These are phyloP conservation scores for Naematelia encephala DNA, from an alignment of 768 basidiomycete species.

Conservation along the genomic window DNA sequence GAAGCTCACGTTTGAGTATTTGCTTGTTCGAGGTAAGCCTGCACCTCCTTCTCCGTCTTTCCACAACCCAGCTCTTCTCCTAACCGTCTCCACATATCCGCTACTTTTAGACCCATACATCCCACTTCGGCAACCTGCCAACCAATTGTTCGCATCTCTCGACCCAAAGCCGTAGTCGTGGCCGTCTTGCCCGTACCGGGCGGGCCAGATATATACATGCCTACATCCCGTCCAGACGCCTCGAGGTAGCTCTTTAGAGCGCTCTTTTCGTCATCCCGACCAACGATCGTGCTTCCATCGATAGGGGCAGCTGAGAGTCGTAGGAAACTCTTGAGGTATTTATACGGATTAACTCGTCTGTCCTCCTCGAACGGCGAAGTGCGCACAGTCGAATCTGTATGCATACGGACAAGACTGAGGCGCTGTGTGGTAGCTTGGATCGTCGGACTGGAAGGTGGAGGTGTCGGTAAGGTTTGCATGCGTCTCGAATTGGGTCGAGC, in stretches of 20 bases:
- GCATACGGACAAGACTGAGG: conserved; percentile 33
- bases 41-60: conserved; percentile 27
- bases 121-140: conserved; percentile 47
- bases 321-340: conserved; percentile 43
- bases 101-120: conserved; percentile 48
- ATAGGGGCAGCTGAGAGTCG: conserved; percentile 29
- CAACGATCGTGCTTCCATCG: conserved; percentile 29
- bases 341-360: conserved; percentile 39
- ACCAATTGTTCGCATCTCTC: conserved; percentile 21
- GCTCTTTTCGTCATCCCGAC: conserved; percentile 43
- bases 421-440: conserved; percentile 25
- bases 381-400: conserved; percentile 7
- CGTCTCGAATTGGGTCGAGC: conserved; percentile 11
- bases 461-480: conserved; percentile 26
- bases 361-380: conserved; percentile 4
- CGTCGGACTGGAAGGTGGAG: conserved; percentile 32
- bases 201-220: conserved; percentile 77
- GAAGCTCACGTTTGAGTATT: conserved; percentile 19
- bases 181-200: conserved; percentile 78
- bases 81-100: conserved; percentile 44
- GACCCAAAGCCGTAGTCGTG: conserved; percentile 40
- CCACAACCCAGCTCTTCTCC: conserved; percentile 40
- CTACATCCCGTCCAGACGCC: conserved; percentile 20
- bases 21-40: conserved; percentile 12
- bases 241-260: conserved; percentile 32